Evolutionary conservation across 805 yeast genomes (phyloP), one percentile per base, ranked within the genome.

Genomic region (Ogataea degrootiae): DNA sequence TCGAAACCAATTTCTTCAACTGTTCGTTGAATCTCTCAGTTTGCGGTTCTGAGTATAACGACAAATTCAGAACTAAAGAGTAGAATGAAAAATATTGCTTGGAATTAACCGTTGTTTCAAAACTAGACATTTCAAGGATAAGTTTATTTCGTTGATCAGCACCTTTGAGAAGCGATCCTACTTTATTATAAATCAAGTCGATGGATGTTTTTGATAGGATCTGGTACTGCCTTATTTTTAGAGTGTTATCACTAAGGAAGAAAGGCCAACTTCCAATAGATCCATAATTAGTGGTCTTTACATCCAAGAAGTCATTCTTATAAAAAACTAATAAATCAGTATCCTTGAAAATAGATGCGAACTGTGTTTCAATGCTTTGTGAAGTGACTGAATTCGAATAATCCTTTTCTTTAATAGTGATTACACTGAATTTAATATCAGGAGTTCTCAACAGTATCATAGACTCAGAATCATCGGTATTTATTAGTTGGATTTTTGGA

Each of bases 401-500:
- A 34, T 40, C 46, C 26, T 51, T 41, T 12, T 79, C 79, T 49
- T 74, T 75, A 39, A 90, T 79, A 2, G 87, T 75, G n/a, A 88
- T 66, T 9, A 86, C 78, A 51, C 85, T 81, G 26, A 83, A 62
- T 55, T 85, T 85, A 45, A 91, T 80, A 38, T 70, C 72, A 11
- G 92, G 94, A 0, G 96, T 79, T 2, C 86, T 76, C n/a, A 91
- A 72, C 34, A 90, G 63, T 12, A 89, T 72, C 44, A 87, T 79
- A 2, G 85, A 70, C 39, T 79, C 80, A 2, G 71, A 75, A 23
- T 75, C 74, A 45, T 72, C 71, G 31, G 73, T 73, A 15, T 79
- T 71, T 42, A 78, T 73, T 23, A 85, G 57, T 61, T 91, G 97
- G 41, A 90, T 79, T 63, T 92, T 97, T 0, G 97, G 96, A 26